Conservation (phyloP, 345 rosid genomes). For the Eucalyptus polybractea region DNA sequence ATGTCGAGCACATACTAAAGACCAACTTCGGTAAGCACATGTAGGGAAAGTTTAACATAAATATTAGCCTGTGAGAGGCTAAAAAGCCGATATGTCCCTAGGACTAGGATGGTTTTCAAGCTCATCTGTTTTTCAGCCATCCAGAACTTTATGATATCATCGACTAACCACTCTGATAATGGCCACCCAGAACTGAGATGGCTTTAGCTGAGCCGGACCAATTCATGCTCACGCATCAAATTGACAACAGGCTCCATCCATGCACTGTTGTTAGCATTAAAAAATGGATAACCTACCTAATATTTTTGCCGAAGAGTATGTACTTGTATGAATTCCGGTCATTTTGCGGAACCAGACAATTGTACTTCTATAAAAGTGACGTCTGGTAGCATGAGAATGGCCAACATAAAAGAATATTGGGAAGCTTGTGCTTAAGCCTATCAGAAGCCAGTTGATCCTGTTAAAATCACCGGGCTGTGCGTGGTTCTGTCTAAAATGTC, state of each 20-base stretch:
- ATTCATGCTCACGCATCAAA: conserved; percentile 56
- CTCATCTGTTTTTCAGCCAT: not conserved
- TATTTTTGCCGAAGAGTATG: not conserved
- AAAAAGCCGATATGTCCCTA: not conserved
- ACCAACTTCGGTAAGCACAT: conserved; percentile 29
- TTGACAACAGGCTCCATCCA: conserved; percentile 39
- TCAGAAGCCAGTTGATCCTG: not conserved
- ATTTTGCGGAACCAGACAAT: not conserved
- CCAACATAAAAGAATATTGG: not conserved
- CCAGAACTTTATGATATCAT: not conserved
- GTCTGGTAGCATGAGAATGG: not conserved
- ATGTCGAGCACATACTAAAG: conserved; percentile 48
- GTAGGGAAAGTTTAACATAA: conserved; percentile 23
- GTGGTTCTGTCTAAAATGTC: not conserved
- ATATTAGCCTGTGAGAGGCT: not conserved
- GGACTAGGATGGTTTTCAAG: not conserved
- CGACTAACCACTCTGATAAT: not conserved
- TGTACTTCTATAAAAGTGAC: not conserved
- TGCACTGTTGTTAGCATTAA: conserved; percentile 8
- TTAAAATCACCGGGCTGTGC: not conserved
- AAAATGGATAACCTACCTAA: not conserved
- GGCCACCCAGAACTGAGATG: not conserved
- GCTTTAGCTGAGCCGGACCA: not conserved
- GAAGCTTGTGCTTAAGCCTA: not conserved
- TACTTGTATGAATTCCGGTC: not conserved